Conservation (phyloP, 352 stramenopile species). For the Pythium phragmiticola region DNA sequence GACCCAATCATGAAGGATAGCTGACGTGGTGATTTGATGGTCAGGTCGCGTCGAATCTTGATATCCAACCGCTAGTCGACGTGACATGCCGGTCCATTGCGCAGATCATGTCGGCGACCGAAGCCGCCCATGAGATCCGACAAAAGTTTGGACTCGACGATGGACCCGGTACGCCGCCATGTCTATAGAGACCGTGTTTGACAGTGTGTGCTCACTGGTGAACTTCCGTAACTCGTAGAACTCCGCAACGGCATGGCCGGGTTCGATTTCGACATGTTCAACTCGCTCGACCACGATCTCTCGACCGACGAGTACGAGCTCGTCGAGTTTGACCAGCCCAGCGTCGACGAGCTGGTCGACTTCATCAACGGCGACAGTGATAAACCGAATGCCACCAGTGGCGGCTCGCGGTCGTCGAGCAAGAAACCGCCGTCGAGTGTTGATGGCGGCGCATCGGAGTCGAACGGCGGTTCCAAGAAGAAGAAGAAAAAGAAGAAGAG, state of each 20-base stretch:
- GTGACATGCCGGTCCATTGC: slow-evolving; percentile 79
- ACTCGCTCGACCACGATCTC: slow-evolving; percentile 70
- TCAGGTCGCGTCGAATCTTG: slow-evolving; percentile 70
- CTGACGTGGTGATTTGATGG: neutral
- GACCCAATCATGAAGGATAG: neutral
- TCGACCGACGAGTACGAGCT: slow-evolving; percentile 78
- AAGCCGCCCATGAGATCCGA: slow-evolving; percentile 68
- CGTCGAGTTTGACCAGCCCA: slow-evolving; percentile 81
- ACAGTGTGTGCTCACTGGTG: too few species aligned
- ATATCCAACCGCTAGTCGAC: slow-evolving; percentile 80
- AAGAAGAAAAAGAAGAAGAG: slow-evolving; percentile 79
- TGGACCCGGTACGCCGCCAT: slow-evolving; percentile 32
- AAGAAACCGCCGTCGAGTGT: slow-evolving; percentile 27
- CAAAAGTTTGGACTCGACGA: slow-evolving; percentile 81
- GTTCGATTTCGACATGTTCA: slow-evolving; percentile 82
- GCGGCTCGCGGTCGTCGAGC: slow-evolving; percentile 21
- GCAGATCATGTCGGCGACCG: slow-evolving; percentile 83
- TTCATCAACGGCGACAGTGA: slow-evolving; percentile 71
- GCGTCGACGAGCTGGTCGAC: slow-evolving; percentile 76
- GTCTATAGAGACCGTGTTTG: neutral
- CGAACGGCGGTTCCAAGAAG: slow-evolving; percentile 38
- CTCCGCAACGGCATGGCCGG: slow-evolving; percentile 58
- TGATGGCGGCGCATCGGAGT: slow-evolving; percentile 10
- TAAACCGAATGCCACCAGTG: slow-evolving; percentile 21
- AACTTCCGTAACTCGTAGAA: slow-evolving; percentile 22